These are phyloP conservation scores for Lophiotrema nucula DNA, from an alignment of 495 filamentous ascomycete genomes.

Conservation along the genomic window DNA sequence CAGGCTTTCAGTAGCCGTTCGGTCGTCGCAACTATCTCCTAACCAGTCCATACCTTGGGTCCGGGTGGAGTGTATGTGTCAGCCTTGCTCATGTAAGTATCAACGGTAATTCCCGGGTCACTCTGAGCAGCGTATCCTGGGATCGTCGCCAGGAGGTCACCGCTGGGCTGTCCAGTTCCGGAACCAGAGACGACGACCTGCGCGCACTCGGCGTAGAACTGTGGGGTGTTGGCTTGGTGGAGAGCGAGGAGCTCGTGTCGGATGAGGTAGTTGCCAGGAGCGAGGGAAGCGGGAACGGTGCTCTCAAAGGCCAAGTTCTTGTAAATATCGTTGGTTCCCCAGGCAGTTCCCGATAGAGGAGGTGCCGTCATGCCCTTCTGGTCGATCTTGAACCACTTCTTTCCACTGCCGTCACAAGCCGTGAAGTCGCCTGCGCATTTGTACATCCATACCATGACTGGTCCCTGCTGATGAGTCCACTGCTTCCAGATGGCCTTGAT, in stretches of 20 bases:
- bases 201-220: constrained; percentile 63
- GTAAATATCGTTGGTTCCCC: constrained; percentile 51
- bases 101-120: constrained; percentile 54
- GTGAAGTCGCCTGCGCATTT: constrained; percentile 29
- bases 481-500: constrained; percentile 30
- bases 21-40: too few species aligned
- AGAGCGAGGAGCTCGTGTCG: constrained; percentile 60
- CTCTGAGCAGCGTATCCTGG: constrained; percentile 52
- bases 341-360: constrained; percentile 51
- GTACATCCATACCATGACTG: constrained; percentile 34
- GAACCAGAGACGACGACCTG: constrained; percentile 54
- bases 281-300: constrained; percentile 52
- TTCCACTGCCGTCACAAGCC: constrained; percentile 25
- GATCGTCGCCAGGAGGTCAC: constrained; percentile 48
- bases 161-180: constrained; percentile 47
- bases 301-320: constrained; percentile 53
- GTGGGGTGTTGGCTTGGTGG: constrained; percentile 58
- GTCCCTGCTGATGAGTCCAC: constrained; percentile 31
- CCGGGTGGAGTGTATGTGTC: constrained; percentile 53
- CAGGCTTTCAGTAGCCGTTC: too few species aligned
- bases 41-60: constrained; percentile 51
- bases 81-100: constrained; percentile 48
- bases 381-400: constrained; percentile 51
- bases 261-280: constrained; percentile 58
- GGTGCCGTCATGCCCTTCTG: constrained; percentile 49